A percentile compares a stretch with the other conserved stretches of the same genome.
Evolutionary conservation across 176 grass and related monocot species (phyloP).

Genomic region (Carex scoparia): DNA sequence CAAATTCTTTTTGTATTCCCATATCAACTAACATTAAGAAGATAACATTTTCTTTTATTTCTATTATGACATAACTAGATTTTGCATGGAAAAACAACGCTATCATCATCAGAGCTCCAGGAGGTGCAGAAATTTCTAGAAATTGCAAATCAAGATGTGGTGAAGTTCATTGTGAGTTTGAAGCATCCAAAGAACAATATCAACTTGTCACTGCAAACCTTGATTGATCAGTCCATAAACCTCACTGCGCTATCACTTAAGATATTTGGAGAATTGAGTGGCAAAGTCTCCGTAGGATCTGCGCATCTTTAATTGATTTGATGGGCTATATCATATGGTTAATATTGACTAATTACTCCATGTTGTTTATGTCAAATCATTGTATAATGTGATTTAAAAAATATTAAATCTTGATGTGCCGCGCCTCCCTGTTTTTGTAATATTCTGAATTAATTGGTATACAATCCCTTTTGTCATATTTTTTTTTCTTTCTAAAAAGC

Average conservation of each 20-base stretch:
- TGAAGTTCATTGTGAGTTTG: not conserved
- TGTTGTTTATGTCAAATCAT: not conserved
- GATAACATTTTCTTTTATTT: not conserved
- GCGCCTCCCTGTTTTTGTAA: not conserved
- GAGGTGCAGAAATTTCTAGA: not conserved
- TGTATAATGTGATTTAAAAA: not conserved
- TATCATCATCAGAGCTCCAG: not conserved
- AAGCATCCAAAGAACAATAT: not conserved
- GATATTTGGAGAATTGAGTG: not conserved
- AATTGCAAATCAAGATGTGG: not conserved
- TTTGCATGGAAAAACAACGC: not conserved
- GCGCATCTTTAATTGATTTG: not conserved
- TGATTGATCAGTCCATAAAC: not conserved
- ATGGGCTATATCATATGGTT: not conserved
- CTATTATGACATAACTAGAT: not conserved
- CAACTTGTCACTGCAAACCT: not conserved
- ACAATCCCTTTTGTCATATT: not conserved
- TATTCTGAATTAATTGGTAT: not conserved
- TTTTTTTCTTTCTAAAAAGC: not conserved
- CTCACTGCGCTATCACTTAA: not conserved
- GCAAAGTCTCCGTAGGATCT: not conserved
- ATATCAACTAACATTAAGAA: not conserved
- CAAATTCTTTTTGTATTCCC: not conserved
- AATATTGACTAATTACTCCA: not conserved
- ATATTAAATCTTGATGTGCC: not conserved